Conservation (phyloP, 1,284 basidiomycete species). For the Amylostereum chailletii region DNA sequence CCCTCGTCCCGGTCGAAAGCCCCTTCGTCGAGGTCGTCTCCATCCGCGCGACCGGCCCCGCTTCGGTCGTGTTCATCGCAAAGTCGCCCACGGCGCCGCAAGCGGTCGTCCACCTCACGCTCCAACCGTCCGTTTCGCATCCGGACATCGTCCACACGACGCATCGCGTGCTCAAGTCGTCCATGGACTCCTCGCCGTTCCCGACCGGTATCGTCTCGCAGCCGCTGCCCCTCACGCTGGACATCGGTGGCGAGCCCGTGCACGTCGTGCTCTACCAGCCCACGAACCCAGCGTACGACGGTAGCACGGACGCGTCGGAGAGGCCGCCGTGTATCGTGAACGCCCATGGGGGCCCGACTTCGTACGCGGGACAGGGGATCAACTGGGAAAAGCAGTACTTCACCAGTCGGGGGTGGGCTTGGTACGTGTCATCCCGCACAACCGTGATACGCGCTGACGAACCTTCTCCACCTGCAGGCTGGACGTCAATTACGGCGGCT, state of each 20-base stretch:
- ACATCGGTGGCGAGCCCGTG: conserved; percentile 29
- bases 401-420: conserved; percentile 59
- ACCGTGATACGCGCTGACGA: neutral
- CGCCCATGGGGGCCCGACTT: conserved; percentile 64
- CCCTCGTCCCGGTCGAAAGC: conserved; percentile 24
- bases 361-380: conserved; percentile 33
- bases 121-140: conserved; percentile 17
- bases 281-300: conserved; percentile 45
- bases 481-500: conserved; percentile 65
- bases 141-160: conserved; percentile 16
- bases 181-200: conserved; percentile 16
- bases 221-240: conserved; percentile 32
- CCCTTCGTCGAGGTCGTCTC: conserved; percentile 37
- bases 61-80: conserved; percentile 34
- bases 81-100: conserved; percentile 28
- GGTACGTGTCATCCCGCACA: conserved; percentile 25
- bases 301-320: conserved; percentile 35
- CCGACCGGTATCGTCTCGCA: conserved; percentile 31
- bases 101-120: conserved; percentile 28
- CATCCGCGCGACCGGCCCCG: conserved; percentile 29
- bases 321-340: conserved; percentile 57
- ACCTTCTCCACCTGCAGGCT: conserved; percentile 31
- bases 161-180: conserved; percentile 17
- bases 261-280: conserved; percentile 59
- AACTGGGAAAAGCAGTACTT: conserved; percentile 51